These are phyloP conservation scores for Nematocida sp. DNA, from an alignment of 371 early-diverging fungal genomes.

Conservation along the genomic window DNA sequence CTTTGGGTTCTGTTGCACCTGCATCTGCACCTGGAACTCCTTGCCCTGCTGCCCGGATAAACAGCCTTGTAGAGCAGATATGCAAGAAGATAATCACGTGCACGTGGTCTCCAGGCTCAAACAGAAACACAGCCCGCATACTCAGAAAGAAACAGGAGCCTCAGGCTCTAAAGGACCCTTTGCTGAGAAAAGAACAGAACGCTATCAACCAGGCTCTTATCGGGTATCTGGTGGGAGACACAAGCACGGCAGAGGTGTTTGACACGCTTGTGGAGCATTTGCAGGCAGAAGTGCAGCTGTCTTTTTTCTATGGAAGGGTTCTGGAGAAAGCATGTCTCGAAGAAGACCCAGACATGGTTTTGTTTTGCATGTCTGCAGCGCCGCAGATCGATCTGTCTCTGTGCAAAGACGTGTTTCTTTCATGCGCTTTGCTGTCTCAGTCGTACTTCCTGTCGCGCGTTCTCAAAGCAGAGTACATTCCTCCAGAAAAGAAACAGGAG, in stretches of 20 bases:
- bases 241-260: neutral
- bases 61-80: too few relatives aligned
- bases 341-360: neutral
- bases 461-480: neutral
- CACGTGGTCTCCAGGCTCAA: too few relatives aligned
- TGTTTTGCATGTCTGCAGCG: neutral
- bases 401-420: neutral
- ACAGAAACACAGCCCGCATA: too few relatives aligned
- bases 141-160: too few relatives aligned
- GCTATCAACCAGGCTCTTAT: neutral
- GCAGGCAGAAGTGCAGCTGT: neutral
- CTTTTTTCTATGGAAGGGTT: neutral
- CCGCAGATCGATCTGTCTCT: neutral
- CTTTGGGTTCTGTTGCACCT: too few relatives aligned
- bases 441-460: slow-evolving; percentile 18
- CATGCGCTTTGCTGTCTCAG: neutral
- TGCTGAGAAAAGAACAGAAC: neutral
- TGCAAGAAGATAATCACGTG: too few relatives aligned
- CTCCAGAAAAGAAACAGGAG: neutral
- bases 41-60: too few relatives aligned
- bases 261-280: neutral
- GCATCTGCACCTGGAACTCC: too few relatives aligned
- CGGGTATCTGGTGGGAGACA: slow-evolving; percentile 1
- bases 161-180: too few relatives aligned
- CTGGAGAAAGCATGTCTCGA: neutral